A percentile compares a stretch with the other conserved stretches of the same genome.
Evolutionary conservation across 148 eudicot genomes (phyloP).

Genomic region (Simmondsia chinensis): DNA sequence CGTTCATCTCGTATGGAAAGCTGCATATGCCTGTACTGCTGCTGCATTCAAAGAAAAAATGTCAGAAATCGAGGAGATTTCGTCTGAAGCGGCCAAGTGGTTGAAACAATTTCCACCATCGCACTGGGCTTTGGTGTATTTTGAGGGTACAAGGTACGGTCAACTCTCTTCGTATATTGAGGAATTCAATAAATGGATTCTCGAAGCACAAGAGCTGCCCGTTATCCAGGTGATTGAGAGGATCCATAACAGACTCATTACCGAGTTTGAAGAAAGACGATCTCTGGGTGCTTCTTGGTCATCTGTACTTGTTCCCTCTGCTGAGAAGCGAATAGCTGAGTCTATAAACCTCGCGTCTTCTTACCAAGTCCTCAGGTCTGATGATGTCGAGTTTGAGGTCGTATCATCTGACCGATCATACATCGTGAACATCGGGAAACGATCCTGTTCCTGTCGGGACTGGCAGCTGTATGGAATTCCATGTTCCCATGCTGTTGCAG

Average conservation of each 20-base stretch:
- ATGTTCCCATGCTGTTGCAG: slow-evolving; percentile 58
- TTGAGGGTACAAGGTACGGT: slow-evolving; percentile 44
- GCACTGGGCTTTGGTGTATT: slow-evolving; percentile 38
- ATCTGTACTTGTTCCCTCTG: slow-evolving; percentile 36
- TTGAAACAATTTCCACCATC: slow-evolving; percentile 39
- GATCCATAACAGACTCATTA: slow-evolving; percentile 27
- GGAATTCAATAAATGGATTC: slow-evolving; percentile 45
- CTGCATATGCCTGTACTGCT: slow-evolving; percentile 37
- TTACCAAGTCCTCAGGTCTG: slow-evolving; percentile 47
- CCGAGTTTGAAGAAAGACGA: slow-evolving; percentile 41
- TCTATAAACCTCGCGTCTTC: slow-evolving; percentile 20
- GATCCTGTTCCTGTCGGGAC: slow-evolving; percentile 46
- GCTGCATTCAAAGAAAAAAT: slow-evolving; percentile 35
- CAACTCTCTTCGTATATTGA: slow-evolving; percentile 44
- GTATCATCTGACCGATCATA: slow-evolving; percentile 38
- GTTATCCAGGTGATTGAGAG: slow-evolving; percentile 47
- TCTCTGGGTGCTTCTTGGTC: slow-evolving; percentile 25
- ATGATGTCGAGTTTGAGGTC: slow-evolving; percentile 56
- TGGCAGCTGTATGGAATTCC: slow-evolving; percentile 57
- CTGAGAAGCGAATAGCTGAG: slow-evolving; percentile 39
- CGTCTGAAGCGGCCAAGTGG: slow-evolving; percentile 54
- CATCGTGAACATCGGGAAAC: slow-evolving; percentile 47
- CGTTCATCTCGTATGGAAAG: slow-evolving; percentile 45
- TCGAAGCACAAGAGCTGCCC: slow-evolving; percentile 44
- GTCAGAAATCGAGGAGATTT: slow-evolving; percentile 42